These are phyloP conservation scores for Astragalus glycyphyllos DNA, from an alignment of 306 rosid species.

Conservation along the genomic window DNA sequence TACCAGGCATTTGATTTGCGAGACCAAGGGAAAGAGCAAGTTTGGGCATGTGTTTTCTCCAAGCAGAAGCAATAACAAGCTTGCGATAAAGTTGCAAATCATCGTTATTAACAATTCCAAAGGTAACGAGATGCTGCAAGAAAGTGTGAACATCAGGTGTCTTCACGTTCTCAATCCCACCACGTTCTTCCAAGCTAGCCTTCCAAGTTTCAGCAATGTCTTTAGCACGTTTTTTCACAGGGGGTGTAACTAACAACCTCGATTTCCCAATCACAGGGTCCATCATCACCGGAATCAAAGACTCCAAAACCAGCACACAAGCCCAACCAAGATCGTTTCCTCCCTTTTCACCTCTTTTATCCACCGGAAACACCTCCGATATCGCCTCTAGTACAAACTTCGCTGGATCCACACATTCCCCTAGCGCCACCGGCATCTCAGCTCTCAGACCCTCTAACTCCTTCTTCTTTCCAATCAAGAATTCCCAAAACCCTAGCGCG, in stretches of 20 bases:
- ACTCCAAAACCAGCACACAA: conserved; percentile 85
- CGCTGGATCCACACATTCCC: conserved; percentile 89
- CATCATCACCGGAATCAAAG: conserved; percentile 77
- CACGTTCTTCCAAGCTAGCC: conserved; percentile 85
- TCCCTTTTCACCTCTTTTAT: conserved; percentile 68
- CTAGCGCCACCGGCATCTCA: conserved; percentile 70
- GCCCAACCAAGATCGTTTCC: conserved; percentile 95
- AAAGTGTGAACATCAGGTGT: conserved; percentile 95
- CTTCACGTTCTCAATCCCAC: conserved; percentile 88
- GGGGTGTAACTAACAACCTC: conserved; percentile 83
- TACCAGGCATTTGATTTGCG: conserved; percentile 90
- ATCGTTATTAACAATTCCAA: conserved; percentile 78
- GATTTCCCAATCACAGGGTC: conserved; percentile 88
- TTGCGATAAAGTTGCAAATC: conserved; percentile 79
- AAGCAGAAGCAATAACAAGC: conserved; percentile 92
- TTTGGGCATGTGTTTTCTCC: conserved; percentile 99
- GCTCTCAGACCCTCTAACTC: conserved; percentile 75
- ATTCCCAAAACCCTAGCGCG: conserved; percentile 74
- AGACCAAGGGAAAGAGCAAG: conserved; percentile 95
- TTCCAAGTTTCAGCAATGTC: conserved; percentile 93
- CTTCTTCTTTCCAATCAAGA: conserved; percentile 78
- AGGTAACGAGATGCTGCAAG: conserved; percentile 96
- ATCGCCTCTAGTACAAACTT: conserved; percentile 86
- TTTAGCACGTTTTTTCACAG: conserved; percentile 69
- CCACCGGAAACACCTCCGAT: conserved; percentile 92